Base-by-base conservation (phyloP, 2,329 filamentous ascomycete species). In the Cucurbitaria berberidis region DNA sequence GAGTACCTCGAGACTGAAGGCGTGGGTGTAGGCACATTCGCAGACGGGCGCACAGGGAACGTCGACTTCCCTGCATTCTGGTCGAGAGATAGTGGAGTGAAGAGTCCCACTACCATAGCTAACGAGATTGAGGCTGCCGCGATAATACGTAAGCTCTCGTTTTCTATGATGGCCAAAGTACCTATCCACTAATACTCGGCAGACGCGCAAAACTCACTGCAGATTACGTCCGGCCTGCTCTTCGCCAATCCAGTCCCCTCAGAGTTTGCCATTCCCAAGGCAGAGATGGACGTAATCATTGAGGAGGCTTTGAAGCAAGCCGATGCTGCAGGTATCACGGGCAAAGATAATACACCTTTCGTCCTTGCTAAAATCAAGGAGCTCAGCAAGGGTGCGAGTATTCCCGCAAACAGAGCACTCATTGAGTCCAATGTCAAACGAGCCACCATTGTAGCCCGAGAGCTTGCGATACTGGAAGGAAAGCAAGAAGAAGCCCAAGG, bases 61-160 rank as follows among this genome's bases (percentile, higher is more conserved):
- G 84, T 97, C 35, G 89, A 96, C 66, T 95, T 98, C 67, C 95
- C 95, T 1, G 91, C 90, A 0, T 99, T 99, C 75, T 99, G 90
- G 84, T 90, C 90, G 0, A 82, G 93, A 35, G 91, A 97, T 36
- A 97, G 93, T 73, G 91, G 92, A 11, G 78, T 89, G 46, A 86
- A 81, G 73, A 96, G 91, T 69, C 93, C 93, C 0, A 84, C 85
- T 19, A 84, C 90, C 1, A 84, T 97, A 36, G 77, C 86, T 47
- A 83, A 88, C 60, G 91, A 96, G 70, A 81, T 81, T 49, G 90
- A 98, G 70, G 95, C 95, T 29, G 95, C 95, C 0, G 87, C 89
- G n/a, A 91, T 98, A 51, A 89, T 96, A 51, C 81, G 85, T 87
- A 74, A 74, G 83, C 77, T 7, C 18, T 51, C 19, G 3, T 5